These are phyloP conservation scores for Obba rivulosa DNA, from an alignment of 768 basidiomycete species.

Conservation along the genomic window DNA sequence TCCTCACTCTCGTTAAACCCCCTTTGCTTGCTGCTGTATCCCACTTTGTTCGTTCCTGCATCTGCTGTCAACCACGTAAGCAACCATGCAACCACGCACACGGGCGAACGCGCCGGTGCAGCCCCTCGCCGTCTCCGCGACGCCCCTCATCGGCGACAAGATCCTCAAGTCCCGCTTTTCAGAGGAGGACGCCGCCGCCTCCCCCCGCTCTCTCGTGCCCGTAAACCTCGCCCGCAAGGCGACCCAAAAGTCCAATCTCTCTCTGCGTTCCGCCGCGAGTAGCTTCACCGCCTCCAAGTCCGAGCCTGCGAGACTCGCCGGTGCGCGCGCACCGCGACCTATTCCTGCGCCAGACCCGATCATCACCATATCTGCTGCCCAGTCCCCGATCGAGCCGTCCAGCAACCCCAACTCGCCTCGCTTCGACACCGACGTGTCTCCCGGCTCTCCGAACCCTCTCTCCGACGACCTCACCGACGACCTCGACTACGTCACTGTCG, in stretches of 20 bases:
- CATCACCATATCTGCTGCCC: slow-evolving; percentile 43
- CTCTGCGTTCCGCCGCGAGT: slow-evolving; percentile 21
- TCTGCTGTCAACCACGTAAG: neutral
- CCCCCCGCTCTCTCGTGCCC: slow-evolving; percentile 14
- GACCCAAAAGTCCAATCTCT: slow-evolving; percentile 24
- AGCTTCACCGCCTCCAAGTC: slow-evolving; percentile 5
- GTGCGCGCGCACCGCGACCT: slow-evolving; percentile 11
- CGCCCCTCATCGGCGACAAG: slow-evolving; percentile 35
- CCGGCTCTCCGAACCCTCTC: slow-evolving; percentile 8
- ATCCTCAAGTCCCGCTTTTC: slow-evolving; percentile 43
- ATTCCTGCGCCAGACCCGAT: slow-evolving; percentile 40
- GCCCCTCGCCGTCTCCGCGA: slow-evolving; percentile 31
- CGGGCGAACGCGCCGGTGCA: slow-evolving; percentile 13
- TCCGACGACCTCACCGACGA: slow-evolving; percentile 39
- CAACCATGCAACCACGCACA: slow-evolving; percentile 12
- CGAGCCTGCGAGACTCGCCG: neutral
- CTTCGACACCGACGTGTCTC: slow-evolving; percentile 9
- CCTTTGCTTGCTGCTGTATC: slow-evolving; percentile 2
- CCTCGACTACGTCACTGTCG: slow-evolving; percentile 64
- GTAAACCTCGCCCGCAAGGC: slow-evolving; percentile 16
- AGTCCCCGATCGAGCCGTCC: slow-evolving; percentile 21
- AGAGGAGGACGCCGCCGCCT: slow-evolving; percentile 40
- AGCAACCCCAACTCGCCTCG: slow-evolving; percentile 4
- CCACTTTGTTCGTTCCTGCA: neutral
- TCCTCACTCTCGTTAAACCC: neutral